Percentiles rank a stretch among this genome's conserved stretches.
These are phyloP conservation scores for Pisolithus marmoratus DNA, from an alignment of 768 basidiomycete species.

Conservation along the genomic window DNA sequence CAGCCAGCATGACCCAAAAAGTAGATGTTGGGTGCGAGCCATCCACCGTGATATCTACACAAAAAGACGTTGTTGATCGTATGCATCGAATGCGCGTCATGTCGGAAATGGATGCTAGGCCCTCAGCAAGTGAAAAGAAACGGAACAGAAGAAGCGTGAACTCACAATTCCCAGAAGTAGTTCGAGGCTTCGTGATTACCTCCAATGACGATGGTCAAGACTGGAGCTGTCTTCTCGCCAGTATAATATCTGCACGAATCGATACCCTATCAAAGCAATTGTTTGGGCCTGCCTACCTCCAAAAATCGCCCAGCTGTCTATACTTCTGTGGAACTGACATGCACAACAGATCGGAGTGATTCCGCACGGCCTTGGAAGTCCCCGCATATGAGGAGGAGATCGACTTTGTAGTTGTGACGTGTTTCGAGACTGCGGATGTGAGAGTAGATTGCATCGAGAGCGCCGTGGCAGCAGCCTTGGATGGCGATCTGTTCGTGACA, in stretches of 20 bases:
- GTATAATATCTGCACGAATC: conserved; percentile 68
- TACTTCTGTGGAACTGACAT: conserved; percentile 94
- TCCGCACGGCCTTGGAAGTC: conserved; percentile 94
- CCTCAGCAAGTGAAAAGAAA: too few species aligned
- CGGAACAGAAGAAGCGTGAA: conserved; percentile 1
- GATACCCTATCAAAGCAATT: not conserved
- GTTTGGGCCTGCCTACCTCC: conserved; percentile 44
- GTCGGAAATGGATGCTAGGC: too few species aligned
- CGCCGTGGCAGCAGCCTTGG: conserved; percentile 94
- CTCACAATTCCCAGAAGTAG: conserved; percentile 93
- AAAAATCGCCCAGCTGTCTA: conserved; percentile 75
- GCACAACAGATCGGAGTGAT: conserved; percentile 75
- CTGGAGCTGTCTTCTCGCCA: conserved; percentile 72
- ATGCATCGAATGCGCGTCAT: too few species aligned
- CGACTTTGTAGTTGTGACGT: conserved; percentile 60
- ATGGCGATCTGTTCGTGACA: conserved; percentile 63
- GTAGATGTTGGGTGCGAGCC: conserved; percentile 96
- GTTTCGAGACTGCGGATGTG: conserved; percentile 60
- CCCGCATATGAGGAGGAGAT: conserved; percentile 88
- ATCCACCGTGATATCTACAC: conserved; percentile 94
- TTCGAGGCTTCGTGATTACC: conserved; percentile 98
- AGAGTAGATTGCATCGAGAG: conserved; percentile 81
- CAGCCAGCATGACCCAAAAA: conserved; percentile 91
- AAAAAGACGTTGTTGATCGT: too few species aligned
- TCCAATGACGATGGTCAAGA: conserved; percentile 91